These are phyloP conservation scores for Saturnispora kantuleensis DNA, from an alignment of 805 yeast genomes.

Conservation along the genomic window DNA sequence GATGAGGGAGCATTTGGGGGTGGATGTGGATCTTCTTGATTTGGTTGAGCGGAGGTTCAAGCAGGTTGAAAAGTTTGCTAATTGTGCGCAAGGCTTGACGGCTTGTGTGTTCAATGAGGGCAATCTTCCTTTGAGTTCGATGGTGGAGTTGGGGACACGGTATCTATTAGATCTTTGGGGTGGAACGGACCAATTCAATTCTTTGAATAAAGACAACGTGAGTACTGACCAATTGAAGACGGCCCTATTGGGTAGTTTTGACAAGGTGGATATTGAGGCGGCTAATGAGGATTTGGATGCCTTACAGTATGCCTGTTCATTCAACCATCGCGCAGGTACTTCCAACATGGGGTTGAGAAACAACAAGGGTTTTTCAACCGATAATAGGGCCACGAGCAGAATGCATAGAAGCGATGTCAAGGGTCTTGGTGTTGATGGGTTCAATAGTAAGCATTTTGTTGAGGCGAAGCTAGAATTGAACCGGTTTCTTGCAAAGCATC, in stretches of 20 bases:
- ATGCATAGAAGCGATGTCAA: conserved; percentile 62
- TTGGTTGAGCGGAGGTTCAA: conserved; percentile 64
- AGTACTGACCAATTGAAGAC: conserved; percentile 16
- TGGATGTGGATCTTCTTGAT: conserved; percentile 81
- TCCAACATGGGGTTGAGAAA: conserved; percentile 82
- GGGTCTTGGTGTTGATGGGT: conserved; percentile 67
- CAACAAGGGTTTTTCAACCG: conserved; percentile 69
- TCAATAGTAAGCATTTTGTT: conserved; percentile 36
- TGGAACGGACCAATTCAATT: conserved; percentile 23
- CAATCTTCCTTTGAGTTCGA: conserved; percentile 44
- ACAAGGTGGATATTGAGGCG: conserved; percentile 14
- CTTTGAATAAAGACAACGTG: conserved; percentile 4
- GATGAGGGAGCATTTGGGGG: conserved; percentile 95
- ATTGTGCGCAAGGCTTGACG: conserved; percentile 30
- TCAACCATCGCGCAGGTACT: conserved; percentile 82
- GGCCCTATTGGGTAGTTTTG: conserved; percentile 16
- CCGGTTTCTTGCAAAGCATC: conserved; percentile 45
- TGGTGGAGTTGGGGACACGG: conserved; percentile 67
- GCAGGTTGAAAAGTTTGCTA: conserved; percentile 37
- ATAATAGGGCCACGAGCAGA: conserved; percentile 65
- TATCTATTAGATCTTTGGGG: conserved; percentile 42
- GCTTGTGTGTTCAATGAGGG: conserved; percentile 32
- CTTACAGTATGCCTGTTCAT: conserved; percentile 37
- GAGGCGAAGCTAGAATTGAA: conserved; percentile 46
- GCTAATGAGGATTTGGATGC: conserved; percentile 20